phyloP scores from a whole-genome alignment of 495 filamentous ascomycete genomes.

The Penicillium paradoxum region DNA sequence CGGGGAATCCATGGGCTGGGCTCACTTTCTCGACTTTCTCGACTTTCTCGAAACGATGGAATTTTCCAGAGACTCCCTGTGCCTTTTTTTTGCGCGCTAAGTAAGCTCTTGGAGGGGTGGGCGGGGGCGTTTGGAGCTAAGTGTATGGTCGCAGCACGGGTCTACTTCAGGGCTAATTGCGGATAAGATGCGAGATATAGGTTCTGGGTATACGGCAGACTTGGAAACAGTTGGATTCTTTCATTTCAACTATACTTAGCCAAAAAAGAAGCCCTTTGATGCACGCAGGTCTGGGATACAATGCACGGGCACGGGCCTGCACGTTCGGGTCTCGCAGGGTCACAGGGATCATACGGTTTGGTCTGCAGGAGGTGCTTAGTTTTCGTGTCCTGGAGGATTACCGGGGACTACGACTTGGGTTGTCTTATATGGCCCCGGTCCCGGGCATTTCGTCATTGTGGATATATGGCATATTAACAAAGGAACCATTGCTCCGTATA shows the following conservation, averaged over 20 bases:
- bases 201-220: too few species aligned
- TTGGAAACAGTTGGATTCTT: too few species aligned
- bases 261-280: not conserved
- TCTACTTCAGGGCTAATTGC: not conserved
- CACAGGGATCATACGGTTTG: not conserved
- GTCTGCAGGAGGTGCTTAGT: not conserved
- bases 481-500: too few species aligned
- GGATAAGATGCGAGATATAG: too few species aligned
- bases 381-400: not conserved
- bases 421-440: not conserved
- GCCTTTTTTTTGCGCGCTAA: conserved; percentile 17
- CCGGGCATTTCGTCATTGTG: not conserved
- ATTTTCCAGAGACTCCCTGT: not conserved
- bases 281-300: not conserved
- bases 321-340: not conserved
- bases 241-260: too few species aligned
- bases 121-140: conserved; percentile 16
- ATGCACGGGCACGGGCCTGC: not conserved
- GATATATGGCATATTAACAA: not conserved
- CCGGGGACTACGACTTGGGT: too few species aligned
- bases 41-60: not conserved
- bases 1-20: not conserved
- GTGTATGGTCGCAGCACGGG: too few species aligned
- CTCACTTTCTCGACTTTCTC: not conserved
- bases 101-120: conserved; percentile 11